Conservation (phyloP, 2,329 filamentous ascomycete species). For the Aspergillus puulaauensis region DNA sequence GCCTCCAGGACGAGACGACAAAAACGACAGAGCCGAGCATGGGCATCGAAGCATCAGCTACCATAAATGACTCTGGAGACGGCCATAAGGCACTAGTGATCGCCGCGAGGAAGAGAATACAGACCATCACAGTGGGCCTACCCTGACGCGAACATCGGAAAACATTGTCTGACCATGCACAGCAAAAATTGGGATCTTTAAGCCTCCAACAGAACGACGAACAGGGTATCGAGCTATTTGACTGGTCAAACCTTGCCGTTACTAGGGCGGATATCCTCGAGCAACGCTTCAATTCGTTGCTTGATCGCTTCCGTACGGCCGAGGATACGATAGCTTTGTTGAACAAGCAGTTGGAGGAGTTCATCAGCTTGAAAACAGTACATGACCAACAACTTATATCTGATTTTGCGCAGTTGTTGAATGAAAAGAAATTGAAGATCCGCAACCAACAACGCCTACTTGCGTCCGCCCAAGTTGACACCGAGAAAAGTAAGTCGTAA, state of each 20-base stretch:
- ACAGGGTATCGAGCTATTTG: constrained; percentile 56
- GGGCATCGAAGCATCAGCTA: constrained; percentile 35
- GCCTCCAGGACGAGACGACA: constrained; percentile 22
- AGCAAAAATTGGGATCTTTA: constrained; percentile 57
- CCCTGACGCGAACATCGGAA: neutral
- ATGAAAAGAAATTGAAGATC: constrained; percentile 66
- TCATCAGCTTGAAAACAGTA: constrained; percentile 56
- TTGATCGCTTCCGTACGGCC: constrained; percentile 42
- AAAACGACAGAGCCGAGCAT: constrained; percentile 18
- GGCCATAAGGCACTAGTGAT: constrained; percentile 39
- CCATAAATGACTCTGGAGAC: constrained; percentile 23
- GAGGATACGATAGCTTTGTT: constrained; percentile 53
- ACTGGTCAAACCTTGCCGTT: constrained; percentile 55
- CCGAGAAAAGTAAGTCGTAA: constrained; percentile 30
- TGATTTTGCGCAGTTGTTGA: constrained; percentile 59
- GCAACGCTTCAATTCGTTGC: constrained; percentile 42
- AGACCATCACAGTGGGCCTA: constrained; percentile 50
- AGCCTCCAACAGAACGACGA: constrained; percentile 53
- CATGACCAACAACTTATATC: constrained; percentile 58
- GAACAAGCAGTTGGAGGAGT: constrained; percentile 55
- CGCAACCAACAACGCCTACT: constrained; percentile 60
- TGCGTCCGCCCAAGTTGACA: constrained; percentile 49
- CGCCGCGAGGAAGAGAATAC: constrained; percentile 43
- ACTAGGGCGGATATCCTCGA: constrained; percentile 44
- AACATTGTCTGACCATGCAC: constrained; percentile 12